Base-by-base conservation (phyloP, 2,329 filamentous ascomycete genomes). In the Tolypocladium ophioglossoides region DNA sequence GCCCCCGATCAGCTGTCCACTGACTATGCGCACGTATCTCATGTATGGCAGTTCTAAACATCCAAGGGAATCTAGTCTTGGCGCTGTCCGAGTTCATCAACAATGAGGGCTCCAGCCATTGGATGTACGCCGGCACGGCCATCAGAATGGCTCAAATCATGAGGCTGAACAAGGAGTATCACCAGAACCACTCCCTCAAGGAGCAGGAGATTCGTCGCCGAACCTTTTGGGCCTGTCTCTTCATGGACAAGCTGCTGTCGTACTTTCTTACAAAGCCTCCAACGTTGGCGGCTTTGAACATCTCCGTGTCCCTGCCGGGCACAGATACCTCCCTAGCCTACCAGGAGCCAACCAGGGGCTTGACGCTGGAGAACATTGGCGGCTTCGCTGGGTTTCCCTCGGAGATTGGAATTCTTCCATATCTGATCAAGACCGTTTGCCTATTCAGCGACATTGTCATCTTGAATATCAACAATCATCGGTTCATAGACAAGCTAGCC, bases 171-270 rank as follows among this genome's bases (percentile, higher is more conserved):
- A 59, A 61, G 39, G 59, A 63, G 16, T 62, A 57, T 24, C 61
- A 63, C 46, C 58, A 62, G 38, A 54, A 46, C 12, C 61, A 63
- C 51, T 54, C 51, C 38, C 49, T 58, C 18, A 53, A 52, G 27
- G 57, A 62, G 18, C 61, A 62, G 41, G 63, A 63, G 34, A 60
- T 65, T 3, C 59, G 63, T 4, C 53, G 62, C 12, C 60, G 63
- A 8, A 65, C 63, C 18, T 64, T 63, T 49, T 65, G 63, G 63
- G 62, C 62, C 22, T 65, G 62, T 18, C 57, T 64, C 20, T 37
- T 55, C 35, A 55, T 55, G 41, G 54, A 55, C 50, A 52, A 50
- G 16, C 37, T 55, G 35, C 44, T 55, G 38, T 51, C 54, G 3
- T 52, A 40, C 22, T 52, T 37, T n/a, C 30, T 55, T 30, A 30